Evolutionary conservation across 2,329 filamentous ascomycete genomes (phyloP), one percentile per base, ranked within the genome.

Genomic region (Scopulariopsis brevicaulis): DNA sequence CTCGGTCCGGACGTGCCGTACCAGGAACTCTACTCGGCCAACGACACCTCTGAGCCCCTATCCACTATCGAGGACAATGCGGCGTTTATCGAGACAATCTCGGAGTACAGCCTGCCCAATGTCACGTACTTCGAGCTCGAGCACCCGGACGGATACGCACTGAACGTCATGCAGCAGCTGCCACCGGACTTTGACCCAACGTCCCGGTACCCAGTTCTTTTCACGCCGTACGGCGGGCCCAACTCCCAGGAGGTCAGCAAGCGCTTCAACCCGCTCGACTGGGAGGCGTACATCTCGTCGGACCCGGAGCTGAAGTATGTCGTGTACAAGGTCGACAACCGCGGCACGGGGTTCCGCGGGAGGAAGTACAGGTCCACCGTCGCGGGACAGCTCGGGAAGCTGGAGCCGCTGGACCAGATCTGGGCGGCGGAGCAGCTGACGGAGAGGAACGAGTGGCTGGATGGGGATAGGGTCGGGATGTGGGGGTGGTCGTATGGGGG

Each of bases 401-500:
- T 86, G 2, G 85, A 89, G 65, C 77, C 85, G 0, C 68, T 78
- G 22, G 85, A 89, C 65, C 85, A 89, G 66, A 79, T 87, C 63
- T 87, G 81, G 78, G 85, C 84, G 0, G 85, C 84, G 0, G 72
- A 78, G 59, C 69, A 83, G 65, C 73, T 86, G 3, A 73, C 76
- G 0, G 67, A 71, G 35, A 71, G 74, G 59, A 73, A 78, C 59
- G 58, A 69, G 0, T 88, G 76, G 66, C 75, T 87, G 59, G 80
- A 88, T 64, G 67, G 71, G 1, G 67, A 77, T 12, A 79, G 84
- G 64, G 75, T 88, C 15, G 84, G 79, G 48, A 87, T 88, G 65
- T 87, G 81, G 73, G 85, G 85, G 1, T 87, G 83, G 84, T 84
- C 80, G 0, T 88, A 80, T 63, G 85, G 85, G 14, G 85, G 85